Evolutionary conservation across 2,329 filamentous ascomycete species (phyloP).

Genomic region (Fusarium veterinarium): DNA sequence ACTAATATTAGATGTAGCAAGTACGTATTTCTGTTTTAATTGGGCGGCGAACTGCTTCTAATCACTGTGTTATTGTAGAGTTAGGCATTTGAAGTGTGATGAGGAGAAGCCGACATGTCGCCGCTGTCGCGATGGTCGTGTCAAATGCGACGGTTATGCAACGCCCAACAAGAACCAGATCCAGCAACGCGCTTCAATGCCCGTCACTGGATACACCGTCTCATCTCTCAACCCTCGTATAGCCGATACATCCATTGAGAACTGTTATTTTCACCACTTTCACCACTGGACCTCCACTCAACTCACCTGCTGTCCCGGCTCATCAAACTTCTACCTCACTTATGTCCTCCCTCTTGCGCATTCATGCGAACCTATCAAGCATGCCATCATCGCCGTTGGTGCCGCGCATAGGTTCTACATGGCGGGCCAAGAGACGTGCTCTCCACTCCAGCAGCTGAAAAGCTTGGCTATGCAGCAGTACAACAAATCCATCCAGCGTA

Average conservation of each 20-base stretch:
- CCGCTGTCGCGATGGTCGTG: slow-evolving; percentile 26
- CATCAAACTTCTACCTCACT: slow-evolving; percentile 28
- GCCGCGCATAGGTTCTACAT: slow-evolving; percentile 34
- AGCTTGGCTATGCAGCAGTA: slow-evolving; percentile 37
- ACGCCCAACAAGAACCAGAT: slow-evolving; percentile 6
- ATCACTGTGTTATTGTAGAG: slow-evolving; percentile 6
- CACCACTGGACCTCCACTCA: slow-evolving; percentile 32
- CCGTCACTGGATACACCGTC: neutral
- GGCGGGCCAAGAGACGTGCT: slow-evolving; percentile 21
- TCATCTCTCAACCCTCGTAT: slow-evolving; percentile 4
- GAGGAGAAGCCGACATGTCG: slow-evolving; percentile 42
- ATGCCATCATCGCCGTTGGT: slow-evolving; percentile 32
- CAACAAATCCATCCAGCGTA: slow-evolving; percentile 35
- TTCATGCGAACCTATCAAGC: slow-evolving; percentile 16
- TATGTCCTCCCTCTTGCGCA: slow-evolving; percentile 32
- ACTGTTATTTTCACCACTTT: slow-evolving; percentile 36
- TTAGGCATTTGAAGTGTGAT: slow-evolving; percentile 44
- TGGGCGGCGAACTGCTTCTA: neutral
- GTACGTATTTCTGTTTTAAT: neutral
- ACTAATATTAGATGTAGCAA: slow-evolving; percentile 4
- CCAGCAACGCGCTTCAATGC: neutral
- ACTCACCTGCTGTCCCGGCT: slow-evolving; percentile 14
- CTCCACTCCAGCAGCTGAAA: slow-evolving; percentile 28
- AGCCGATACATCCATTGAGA: slow-evolving; percentile 21
- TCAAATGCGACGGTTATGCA: slow-evolving; percentile 41